Evolutionary conservation across 2,329 filamentous ascomycete genomes (phyloP), one percentile per base, ranked within the genome.

Genomic region (Apiospora aurea): DNA sequence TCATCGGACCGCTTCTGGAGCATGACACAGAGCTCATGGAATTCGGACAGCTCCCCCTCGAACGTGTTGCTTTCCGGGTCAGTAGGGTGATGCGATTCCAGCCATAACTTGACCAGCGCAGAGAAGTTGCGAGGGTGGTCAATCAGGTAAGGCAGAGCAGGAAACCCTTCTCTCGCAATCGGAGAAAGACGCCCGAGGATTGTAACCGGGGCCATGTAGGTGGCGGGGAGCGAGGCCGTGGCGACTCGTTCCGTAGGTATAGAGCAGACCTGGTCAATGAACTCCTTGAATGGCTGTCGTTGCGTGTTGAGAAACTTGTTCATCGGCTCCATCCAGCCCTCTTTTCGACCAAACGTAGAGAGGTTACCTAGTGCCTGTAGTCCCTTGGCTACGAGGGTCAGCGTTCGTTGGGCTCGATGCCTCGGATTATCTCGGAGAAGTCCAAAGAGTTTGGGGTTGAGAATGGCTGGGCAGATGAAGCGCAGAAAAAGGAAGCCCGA

Each of bases 241-340:
- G 87, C 85, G n/a, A 86, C 87, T 68, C 90, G 88, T 67, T 95
- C 92, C 3, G 92, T 89, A 1, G 94, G 92, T 70, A 98, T 94
- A 11, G 92, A 90, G 83, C 96, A 98, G 67, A 98, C 90, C 43
- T 90, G 87, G 79, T 98, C 95, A 73, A 98, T 92, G 77, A 95
- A 98, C 67, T 92, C 89, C 80, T 95, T 97, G 82, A 98, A 94
- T 51, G 93, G 89, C 76, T 92, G 88, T 26, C 95, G 90, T 78
- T 97, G 92, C 1, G 90, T 86, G 11, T 87, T 88, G 49, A 98
- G 85, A 77, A 98, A 98, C 61, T 89, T 89, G 79, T 98, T 98
- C 96, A 98, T 98, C 0, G 95, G 95, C 83, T 97, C 95, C 95
- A 98, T 98, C 94, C 95, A 98, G n/a, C 93, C 91, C 81, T 98